phyloP scores from a whole-genome alignment of 2,329 filamentous ascomycete species.

The Penicillium psychrosexuale region DNA sequence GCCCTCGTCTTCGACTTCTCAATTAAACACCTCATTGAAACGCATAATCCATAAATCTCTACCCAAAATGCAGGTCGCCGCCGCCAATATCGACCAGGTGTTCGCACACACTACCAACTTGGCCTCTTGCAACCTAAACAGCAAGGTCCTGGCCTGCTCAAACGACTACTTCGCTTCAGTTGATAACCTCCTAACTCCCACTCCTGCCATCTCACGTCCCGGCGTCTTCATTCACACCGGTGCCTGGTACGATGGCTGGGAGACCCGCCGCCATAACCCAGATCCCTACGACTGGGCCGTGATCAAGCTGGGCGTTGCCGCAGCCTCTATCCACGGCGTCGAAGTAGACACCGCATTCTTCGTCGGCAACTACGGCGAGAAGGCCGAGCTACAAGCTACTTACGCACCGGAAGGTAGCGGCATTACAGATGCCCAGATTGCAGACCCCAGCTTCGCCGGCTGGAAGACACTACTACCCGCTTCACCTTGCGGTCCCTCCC shows the following conservation, averaged over 20 bases:
- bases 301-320: conserved; percentile 54
- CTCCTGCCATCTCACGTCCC: conserved; percentile 54
- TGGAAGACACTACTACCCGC: conserved; percentile 43
- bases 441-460: conserved; percentile 31
- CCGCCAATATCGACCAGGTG: conserved; percentile 51
- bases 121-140: conserved; percentile 48
- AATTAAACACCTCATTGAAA: not conserved
- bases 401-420: conserved; percentile 20
- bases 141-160: conserved; percentile 54
- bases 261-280: conserved; percentile 60
- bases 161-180: conserved; percentile 63
- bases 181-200: conserved; percentile 57
- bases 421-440: conserved; percentile 30
- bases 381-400: conserved; percentile 40
- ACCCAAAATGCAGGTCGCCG: conserved; percentile 33
- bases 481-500: conserved; percentile 40
- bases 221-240: conserved; percentile 59
- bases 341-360: conserved; percentile 48
- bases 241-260: conserved; percentile 65
- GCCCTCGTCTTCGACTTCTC: not conserved
- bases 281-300: conserved; percentile 59
- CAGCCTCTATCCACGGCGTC: conserved; percentile 40
- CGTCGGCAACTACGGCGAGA: conserved; percentile 46
- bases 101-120: conserved; percentile 55
- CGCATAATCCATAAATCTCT: not conserved